Evolutionary conservation across 1,139 yeast species (phyloP), one percentile per base, ranked within the genome.

Genomic region (Saccharomyces hybrid): DNA sequence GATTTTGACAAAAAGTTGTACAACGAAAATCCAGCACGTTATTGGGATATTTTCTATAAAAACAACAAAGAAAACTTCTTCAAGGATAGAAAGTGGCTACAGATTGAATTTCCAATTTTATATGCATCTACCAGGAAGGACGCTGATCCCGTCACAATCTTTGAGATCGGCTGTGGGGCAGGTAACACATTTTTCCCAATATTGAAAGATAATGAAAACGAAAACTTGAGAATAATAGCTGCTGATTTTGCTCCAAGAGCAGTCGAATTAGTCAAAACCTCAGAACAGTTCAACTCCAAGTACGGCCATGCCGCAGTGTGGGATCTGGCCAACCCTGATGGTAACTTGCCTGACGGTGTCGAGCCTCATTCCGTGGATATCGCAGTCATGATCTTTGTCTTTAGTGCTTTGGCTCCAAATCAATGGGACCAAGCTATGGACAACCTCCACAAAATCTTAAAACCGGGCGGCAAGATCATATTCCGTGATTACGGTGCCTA

Each of bases 131-230:
- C 96, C 1, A 78, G 80, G 54, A 77, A 80, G 51, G 87, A 82
- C 48, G 78, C 84, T 11, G 85, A 89, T n/a, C 80, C 85, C 4
- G 78, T 79, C 29, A 83, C 85, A 2, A 85, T 93, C 34, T 77
- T 93, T 53, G 99, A 93, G 69, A 86, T 95, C 53, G 99, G 99
- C 3, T 93, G 99, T 73, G 99, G 99, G 54, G 99, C 97, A 2
- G 99, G 99, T 13, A 95, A 95, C 69, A 93, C 99, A 0, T 79
- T 93, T 72, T 93, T 86, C 71, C 99, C 99, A 1, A 85, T 93
- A 28, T 74, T 93, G 56, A 78, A 79, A 54, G 90, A 86, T 63
- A 93, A 93, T 69, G 77, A 85, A 68, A 93, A 93, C 72, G 83
- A 85, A 14, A 73, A 83, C 38, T 75, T 93, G 55, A 79, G 75